These are phyloP conservation scores for Kalmusia sp. DNA, from an alignment of 2,329 filamentous ascomycete species.

Conservation along the genomic window DNA sequence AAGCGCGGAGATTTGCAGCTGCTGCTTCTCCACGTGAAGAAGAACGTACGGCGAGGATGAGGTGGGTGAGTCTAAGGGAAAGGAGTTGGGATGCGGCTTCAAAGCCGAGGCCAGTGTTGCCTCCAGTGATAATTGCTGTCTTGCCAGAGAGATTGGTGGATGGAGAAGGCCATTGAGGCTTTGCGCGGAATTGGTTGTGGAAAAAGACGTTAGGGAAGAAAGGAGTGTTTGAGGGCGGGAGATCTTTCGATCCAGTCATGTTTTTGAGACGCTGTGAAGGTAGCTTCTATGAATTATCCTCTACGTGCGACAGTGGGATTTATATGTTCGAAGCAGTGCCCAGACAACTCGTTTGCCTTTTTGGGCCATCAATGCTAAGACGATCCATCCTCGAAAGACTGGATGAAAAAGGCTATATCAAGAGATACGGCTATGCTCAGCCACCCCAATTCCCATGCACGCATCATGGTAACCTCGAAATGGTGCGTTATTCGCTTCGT, in stretches of 20 bases:
- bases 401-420: no score
- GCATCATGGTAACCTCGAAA: no score
- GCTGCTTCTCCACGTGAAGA: background rate
- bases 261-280: no score
- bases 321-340: no score
- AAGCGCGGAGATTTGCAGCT: background rate
- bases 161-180: background rate
- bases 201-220: background rate
- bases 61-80: background rate
- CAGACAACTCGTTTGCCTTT: no score
- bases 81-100: slow-evolving; percentile 19
- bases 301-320: no score
- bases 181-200: slow-evolving; percentile 3
- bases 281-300: no score
- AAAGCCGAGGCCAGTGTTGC: slow-evolving; percentile 20
- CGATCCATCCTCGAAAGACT: no score
- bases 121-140: slow-evolving; percentile 19
- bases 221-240: background rate
- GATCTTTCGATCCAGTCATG: slow-evolving; percentile 2
- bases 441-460: no score
- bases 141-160: slow-evolving; percentile 3
- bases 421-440: no score
- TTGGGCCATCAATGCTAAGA: no score
- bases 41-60: slow-evolving; percentile 3
- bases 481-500: no score